Percentiles rank a stretch among this genome's conserved stretches.
Conservation (phyloP, 768 basidiomycete genomes). For the Boletus tylopilopsis region DNA sequence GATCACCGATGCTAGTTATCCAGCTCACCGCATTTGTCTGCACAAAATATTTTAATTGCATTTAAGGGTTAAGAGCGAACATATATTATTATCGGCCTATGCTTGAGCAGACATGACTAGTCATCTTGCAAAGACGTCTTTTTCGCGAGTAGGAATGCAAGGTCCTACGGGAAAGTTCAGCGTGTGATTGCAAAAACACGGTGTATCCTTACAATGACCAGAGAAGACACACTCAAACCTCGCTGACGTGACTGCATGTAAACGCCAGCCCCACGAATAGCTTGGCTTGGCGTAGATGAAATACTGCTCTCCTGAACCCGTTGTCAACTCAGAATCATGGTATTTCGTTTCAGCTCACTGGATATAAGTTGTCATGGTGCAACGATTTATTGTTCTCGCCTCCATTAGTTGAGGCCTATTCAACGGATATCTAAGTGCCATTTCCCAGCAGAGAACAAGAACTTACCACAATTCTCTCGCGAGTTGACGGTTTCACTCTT, state of each 20-base stretch:
- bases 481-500: constrained; percentile 16
- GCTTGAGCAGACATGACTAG: neutral
- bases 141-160: constrained; percentile 15
- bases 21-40: no score
- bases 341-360: neutral
- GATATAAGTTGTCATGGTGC: neutral
- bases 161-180: constrained; percentile 20
- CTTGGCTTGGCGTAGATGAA: neutral
- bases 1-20: no score
- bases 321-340: neutral
- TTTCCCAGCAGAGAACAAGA: neutral
- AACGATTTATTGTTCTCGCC: neutral
- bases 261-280: neutral
- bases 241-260: constrained; percentile 1
- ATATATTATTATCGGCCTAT: neutral
- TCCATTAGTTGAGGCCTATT: constrained; percentile 8
- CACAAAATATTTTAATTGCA: neutral
- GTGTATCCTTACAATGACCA: constrained; percentile 17
- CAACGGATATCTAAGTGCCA: neutral
- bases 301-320: constrained; percentile 4
- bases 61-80: neutral
- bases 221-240: constrained; percentile 13
- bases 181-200: neutral
- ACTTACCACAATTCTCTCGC: constrained; percentile 24
- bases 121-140: neutral